Conservation (phyloP, 139 green algal species). For the Chloropicon primus region DNA sequence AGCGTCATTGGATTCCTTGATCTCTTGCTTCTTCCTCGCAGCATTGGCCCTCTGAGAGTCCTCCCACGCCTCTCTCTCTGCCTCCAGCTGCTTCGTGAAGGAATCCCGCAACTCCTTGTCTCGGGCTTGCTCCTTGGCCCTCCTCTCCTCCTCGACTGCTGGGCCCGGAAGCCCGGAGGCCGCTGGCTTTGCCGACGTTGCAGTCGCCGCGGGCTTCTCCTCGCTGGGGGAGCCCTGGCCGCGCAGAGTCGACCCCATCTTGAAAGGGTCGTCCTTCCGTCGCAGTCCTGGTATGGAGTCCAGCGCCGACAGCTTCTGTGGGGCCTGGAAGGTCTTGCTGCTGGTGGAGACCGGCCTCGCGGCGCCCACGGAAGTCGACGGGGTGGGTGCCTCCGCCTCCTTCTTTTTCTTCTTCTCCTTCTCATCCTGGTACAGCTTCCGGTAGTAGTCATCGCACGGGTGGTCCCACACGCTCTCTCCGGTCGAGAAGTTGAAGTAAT, state of each 20-base stretch:
- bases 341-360: background rate
- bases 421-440: conserved; percentile 41
- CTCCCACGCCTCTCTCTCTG: conserved; percentile 1
- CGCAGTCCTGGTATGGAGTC: background rate
- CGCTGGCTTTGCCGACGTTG: too few relatives aligned
- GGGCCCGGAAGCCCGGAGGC: background rate
- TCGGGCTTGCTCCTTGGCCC: conserved; percentile 9
- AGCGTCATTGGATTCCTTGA: background rate
- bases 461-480: conserved; percentile 71
- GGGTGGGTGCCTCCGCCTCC: background rate
- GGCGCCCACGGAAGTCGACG: background rate
- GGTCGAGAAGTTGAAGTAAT: conserved; percentile 70
- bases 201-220: too few relatives aligned
- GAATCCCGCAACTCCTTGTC: background rate
- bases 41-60: background rate
- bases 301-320: background rate
- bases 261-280: background rate
- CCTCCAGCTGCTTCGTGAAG: background rate
- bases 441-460: conserved; percentile 57
- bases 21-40: background rate
- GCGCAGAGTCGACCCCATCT: background rate
- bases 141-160: background rate
- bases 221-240: background rate
- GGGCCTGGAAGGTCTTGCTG: background rate
- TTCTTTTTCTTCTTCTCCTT: conserved; percentile 13